Evolutionary conservation across 2,329 filamentous ascomycete species (phyloP), one percentile per base, ranked within the genome.

Genomic region (Clonostachys rosea): DNA sequence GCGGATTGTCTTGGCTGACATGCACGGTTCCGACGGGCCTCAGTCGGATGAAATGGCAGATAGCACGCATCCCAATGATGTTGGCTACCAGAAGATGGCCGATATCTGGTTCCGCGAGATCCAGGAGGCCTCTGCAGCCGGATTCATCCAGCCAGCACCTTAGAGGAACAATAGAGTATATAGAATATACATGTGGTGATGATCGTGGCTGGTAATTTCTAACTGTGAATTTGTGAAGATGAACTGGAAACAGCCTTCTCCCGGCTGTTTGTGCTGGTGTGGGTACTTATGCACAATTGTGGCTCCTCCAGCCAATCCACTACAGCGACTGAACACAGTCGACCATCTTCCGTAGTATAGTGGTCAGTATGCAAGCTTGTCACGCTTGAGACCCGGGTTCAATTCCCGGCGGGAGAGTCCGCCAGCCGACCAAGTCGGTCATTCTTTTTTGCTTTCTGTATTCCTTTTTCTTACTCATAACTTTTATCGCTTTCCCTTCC

Each of bases 1-100:
- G 41, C 59, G 54, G 46, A 48, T 71, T 11, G 56, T 66, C 12
- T 50, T 69, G 13, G 69, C 59, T 6, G 65, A 71, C 9, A 70
- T 71, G 67, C 57, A 62, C 35, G 48, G 54, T 2, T 47, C 47
- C n/a, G 50, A 53, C 2, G 64, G 62, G 4, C 61, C 60, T 14
- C 49, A 47, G 14, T 24, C 46, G 11, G 51, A 47, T 3, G 60
- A 68, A 35, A 47, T 67, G n/a, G 54, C 50, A 6, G 66, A 68
- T 47, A 61, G 60, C 36, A 63, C 51, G 0, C 65, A 67, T 46
- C 66, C 67, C 5, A 59, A 52, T 17, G 59, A 67, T 40, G 53
- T 17, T 1, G 67, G 66, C 1, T 69, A 68, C 47, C 40, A 42
- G 18, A 65, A 63, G 53, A 68, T 69, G 64, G 66, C 62, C 3